These are phyloP conservation scores for Zopfochytrium polystomum DNA, from an alignment of 371 early-diverging fungal species.

Conservation along the genomic window DNA sequence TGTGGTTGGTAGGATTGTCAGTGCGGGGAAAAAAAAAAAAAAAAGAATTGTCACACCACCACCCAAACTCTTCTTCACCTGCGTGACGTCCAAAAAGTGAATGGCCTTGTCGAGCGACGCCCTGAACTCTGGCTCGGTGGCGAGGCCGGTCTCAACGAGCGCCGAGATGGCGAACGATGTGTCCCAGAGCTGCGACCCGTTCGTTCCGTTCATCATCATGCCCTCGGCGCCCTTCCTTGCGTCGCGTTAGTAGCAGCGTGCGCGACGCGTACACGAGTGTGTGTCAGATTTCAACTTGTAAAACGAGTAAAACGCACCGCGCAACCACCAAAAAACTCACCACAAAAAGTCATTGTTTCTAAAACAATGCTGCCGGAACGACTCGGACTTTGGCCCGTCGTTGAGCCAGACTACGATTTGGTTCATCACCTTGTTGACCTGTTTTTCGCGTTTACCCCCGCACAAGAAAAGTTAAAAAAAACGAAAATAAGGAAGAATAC, in stretches of 20 bases:
- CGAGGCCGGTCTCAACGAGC: slow-evolving; percentile 67
- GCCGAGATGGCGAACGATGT: slow-evolving; percentile 87
- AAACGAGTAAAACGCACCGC: no score
- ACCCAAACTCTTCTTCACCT: no score
- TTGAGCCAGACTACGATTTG: slow-evolving; percentile 77
- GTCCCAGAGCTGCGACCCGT: slow-evolving; percentile 97
- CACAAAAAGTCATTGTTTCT: slow-evolving; percentile 84
- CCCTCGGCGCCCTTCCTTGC: slow-evolving; percentile 84
- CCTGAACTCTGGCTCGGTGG: slow-evolving; percentile 65
- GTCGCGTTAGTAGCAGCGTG: slow-evolving; percentile 21
- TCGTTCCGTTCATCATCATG: slow-evolving; percentile 96
- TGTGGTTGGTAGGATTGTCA: background rate
- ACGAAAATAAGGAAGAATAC: slow-evolving; percentile 3
- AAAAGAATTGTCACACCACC: no score
- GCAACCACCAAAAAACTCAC: no score
- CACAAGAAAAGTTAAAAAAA: slow-evolving; percentile 6
- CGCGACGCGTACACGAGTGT: no score
- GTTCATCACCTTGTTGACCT: slow-evolving; percentile 90
- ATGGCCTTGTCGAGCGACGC: slow-evolving; percentile 65
- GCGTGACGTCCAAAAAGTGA: slow-evolving; percentile 81
- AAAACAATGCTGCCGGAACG: slow-evolving; percentile 71
- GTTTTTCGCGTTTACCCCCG: no score
- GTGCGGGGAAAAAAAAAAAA: background rate
- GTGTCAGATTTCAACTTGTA: no score
- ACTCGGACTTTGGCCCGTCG: slow-evolving; percentile 79